Base-by-base conservation (phyloP, 1,139 yeast genomes). In the Hyphopichia wangnamkhiaoensis region DNA sequence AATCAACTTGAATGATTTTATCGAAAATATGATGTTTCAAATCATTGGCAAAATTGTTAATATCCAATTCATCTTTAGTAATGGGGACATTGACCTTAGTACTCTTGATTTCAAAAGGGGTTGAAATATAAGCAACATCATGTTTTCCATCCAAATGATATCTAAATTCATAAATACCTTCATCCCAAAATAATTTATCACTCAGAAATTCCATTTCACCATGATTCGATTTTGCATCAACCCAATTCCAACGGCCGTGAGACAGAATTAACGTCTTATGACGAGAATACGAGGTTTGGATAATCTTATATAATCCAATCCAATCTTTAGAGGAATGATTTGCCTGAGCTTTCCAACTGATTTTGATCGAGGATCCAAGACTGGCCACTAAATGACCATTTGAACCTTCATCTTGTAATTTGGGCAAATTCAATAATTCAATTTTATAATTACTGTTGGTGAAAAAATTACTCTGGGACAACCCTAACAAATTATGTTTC, bases 91-190 rank as follows among this genome's bases (percentile, higher is more conserved):
- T 54, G n/a, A 79, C 49, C 17, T 57, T 50, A 10, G 76, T 71
- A 29, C 71, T 58, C 34, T 64, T 71, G 8, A 87, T 70, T 57
- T 82, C 86, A 61, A 87, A 84, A n/a, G 93, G 90, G 43, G 72
- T 74, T 0, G 93, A 80, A 35, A 82, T 73, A 42, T 76, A 74
- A 27, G 83, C 69, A 21, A 87, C 95, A 45, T 80, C 84, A 57
- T 88, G 95, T 44, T 82, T 78, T 20, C 80, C 82, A 38, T 75
- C 77, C 38, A 77, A 70, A 55, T 88, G 95, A 53, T 84, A 85
- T 59, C 95, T 73, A 52, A 87, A 75, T 59, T 87, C 94, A 59
- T 81, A 87, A 31, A 80, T 70, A 0, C 95, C 95, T 39, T 76
- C 79, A 49, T 82, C 84, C 81, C 86, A 84, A 51, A 74, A 74